Evolutionary conservation across 2,329 filamentous ascomycete species (phyloP).

Genomic region (Furcasterigmium furcatum): DNA sequence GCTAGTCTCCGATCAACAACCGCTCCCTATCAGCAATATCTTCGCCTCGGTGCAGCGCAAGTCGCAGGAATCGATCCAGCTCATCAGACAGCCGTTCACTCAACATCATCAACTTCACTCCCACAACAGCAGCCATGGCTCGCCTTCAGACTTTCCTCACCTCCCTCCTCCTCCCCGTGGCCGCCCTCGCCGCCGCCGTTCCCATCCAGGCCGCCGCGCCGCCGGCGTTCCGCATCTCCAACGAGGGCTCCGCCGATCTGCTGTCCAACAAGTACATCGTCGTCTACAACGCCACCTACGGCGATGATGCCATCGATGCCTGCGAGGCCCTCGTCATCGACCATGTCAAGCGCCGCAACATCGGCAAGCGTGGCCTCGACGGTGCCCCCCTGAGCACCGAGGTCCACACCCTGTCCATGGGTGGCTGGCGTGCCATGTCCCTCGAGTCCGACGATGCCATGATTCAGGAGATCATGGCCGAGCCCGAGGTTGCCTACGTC

Average conservation of each 20-base stretch:
- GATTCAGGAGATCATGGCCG: constrained; percentile 44
- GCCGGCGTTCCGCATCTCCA: constrained; percentile 44
- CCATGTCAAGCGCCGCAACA: constrained; percentile 53
- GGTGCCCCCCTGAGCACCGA: constrained; percentile 45
- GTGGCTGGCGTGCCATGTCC: constrained; percentile 49
- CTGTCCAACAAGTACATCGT: constrained; percentile 61
- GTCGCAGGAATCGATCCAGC: constrained; percentile 3
- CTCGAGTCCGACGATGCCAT: constrained; percentile 48
- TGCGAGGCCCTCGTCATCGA: constrained; percentile 46
- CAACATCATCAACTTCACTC: constrained; percentile 1
- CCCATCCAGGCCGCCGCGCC: constrained; percentile 16
- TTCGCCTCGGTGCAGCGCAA: not conserved
- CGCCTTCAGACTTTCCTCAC: constrained; percentile 13
- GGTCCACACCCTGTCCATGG: constrained; percentile 43
- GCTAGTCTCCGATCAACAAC: constrained; percentile 5
- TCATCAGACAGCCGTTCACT: not conserved
- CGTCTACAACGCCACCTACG: constrained; percentile 56
- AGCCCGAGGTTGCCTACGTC: constrained; percentile 47
- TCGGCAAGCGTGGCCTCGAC: constrained; percentile 45
- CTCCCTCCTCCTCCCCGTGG: constrained; percentile 16
- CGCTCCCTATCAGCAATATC: not conserved
- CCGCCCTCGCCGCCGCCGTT: constrained; percentile 18
- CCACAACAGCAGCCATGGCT: constrained; percentile 15
- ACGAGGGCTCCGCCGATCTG: constrained; percentile 42
- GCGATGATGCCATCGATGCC: constrained; percentile 41